A percentile compares a stretch with the other conserved stretches of the same genome.
Conservation (phyloP, 148 eudicot species). For the Agrostemma githago region DNA sequence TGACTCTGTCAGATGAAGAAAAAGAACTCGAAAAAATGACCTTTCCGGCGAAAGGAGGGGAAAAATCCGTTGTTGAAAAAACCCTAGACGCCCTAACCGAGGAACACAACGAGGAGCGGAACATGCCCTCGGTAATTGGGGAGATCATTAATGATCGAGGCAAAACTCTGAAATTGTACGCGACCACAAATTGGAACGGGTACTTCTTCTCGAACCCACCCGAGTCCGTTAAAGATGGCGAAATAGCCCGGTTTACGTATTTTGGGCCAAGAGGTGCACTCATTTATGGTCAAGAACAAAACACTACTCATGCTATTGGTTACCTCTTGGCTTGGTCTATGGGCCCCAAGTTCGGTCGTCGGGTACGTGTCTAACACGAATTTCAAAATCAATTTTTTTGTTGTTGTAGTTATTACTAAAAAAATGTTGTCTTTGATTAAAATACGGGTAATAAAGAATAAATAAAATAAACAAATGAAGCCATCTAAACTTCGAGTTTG, state of each 20-base stretch:
- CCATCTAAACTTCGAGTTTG: no score
- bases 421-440: no score
- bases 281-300: neutral
- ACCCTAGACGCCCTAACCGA: neutral
- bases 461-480: no score
- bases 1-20: no score
- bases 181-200: neutral
- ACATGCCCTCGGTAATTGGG: neutral
- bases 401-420: no score
- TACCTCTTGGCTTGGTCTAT: constrained; percentile 15
- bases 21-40: no score
- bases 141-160: neutral
- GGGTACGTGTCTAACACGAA: neutral
- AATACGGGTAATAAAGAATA: no score
- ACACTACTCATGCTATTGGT: neutral
- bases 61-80: neutral
- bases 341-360: neutral
- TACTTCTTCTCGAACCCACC: neutral
- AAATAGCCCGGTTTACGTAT: neutral
- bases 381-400: no score
- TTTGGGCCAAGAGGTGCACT: constrained; percentile 1
- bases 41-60: neutral
- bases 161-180: neutral
- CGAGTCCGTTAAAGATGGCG: neutral
- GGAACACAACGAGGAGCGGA: neutral